Evolutionary conservation across 2,329 filamentous ascomycete species (phyloP).

Genomic region (Neofusicoccum ribis): DNA sequence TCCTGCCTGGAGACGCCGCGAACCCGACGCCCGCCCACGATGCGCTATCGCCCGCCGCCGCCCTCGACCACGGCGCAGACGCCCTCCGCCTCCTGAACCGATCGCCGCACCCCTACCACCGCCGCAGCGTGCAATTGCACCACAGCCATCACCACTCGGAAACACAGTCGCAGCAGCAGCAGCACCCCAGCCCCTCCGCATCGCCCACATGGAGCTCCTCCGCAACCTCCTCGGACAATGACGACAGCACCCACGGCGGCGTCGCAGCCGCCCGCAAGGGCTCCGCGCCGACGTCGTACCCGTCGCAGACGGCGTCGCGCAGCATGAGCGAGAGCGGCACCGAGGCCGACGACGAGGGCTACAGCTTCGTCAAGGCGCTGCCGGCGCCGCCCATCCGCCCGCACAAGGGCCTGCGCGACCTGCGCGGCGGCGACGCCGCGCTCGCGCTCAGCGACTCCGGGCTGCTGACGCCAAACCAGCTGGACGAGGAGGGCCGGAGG

Average conservation of each 20-base stretch:
- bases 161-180: background rate
- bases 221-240: background rate
- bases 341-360: slow-evolving; percentile 90
- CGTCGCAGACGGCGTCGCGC: slow-evolving; percentile 5
- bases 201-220: slow-evolving; percentile 9
- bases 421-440: slow-evolving; percentile 33
- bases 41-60: background rate
- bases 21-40: background rate
- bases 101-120: slow-evolving; percentile 41
- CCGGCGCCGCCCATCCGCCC: slow-evolving; percentile 73
- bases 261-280: background rate
- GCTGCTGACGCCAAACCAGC: slow-evolving; percentile 48
- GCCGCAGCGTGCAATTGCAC: slow-evolving; percentile 23
- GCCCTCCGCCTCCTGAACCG: slow-evolving; percentile 37
- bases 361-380: slow-evolving; percentile 72
- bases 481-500: slow-evolving; percentile 48
- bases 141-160: background rate
- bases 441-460: slow-evolving; percentile 27
- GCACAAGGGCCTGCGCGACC: slow-evolving; percentile 74
- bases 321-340: slow-evolving; percentile 79
- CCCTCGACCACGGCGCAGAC: background rate
- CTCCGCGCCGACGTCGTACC: slow-evolving; percentile 4
- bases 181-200: background rate
- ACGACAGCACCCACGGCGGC: background rate
- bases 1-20: background rate